Base-by-base conservation (phyloP, 371 early-diverging fungal species). In the Haplosporangium sp. region DNA sequence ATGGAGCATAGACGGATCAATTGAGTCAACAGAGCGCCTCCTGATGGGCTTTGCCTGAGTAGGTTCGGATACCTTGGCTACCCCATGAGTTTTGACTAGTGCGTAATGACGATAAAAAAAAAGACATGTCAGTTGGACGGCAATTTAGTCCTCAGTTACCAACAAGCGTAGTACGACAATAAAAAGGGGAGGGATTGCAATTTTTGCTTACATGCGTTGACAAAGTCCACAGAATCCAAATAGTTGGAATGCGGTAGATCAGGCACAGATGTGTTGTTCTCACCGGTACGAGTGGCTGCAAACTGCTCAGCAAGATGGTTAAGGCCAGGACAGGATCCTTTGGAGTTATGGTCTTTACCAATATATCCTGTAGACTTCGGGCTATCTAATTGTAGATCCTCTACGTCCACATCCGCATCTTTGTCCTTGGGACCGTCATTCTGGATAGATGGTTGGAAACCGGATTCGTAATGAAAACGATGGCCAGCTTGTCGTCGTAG, bases 1-100 rank as follows among this genome's bases (percentile, higher is more conserved):
- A 40, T 79, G 80, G 20, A 79, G 59, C 73, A 79, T 72, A 36
- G 80, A 79, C n/a, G 80, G 80, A 52, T 79, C 80, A 50, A 79
- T 69, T 2, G 80, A 72, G 55, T 79, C 80, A n/a, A 79, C 53
- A 55, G 80, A 79, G 40, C 69, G 58, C 54, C 80, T 68, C 58
- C 80, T 68, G 58, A 79, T 73, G 57, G 80, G 62, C 55, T 73
- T 73, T 13, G 42, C 66, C 54, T 72, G 68, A 21, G 65, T 68
- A 23, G 69, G 73, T 12, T 64, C 73, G 47, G 80, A 69, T 73
- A 79, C 61, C 65, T 79, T 79, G 57, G 67, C 53, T 43, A 66
- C 57, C 29, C 80, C 73, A 36, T 79, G 73, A 43, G 62, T 59
- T 62, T 72, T 79, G 29, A 79, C 80, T 79, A 59, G 14, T 13